These are phyloP conservation scores for Mortierella alpina DNA, from an alignment of 192 early-diverging fungal genomes.

Conservation along the genomic window DNA sequence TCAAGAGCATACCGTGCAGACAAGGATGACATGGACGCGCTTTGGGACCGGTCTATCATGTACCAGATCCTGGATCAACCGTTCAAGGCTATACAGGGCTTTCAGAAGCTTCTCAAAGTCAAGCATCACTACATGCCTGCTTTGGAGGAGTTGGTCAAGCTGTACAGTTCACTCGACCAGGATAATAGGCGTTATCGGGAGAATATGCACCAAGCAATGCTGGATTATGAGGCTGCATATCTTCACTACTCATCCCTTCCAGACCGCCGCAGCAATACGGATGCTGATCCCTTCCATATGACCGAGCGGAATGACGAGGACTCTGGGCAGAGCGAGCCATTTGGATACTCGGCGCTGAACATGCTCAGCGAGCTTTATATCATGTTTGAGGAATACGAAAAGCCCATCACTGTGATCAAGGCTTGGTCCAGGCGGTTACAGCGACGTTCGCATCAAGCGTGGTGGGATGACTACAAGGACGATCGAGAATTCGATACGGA, in stretches of 20 bases:
- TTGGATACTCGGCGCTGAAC: slow-evolving; percentile 88
- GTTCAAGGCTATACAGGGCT: slow-evolving; percentile 58
- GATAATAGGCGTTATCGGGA: slow-evolving; percentile 42
- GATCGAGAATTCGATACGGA: slow-evolving; percentile 71
- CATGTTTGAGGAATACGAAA: slow-evolving; percentile 79
- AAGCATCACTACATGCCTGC: slow-evolving; percentile 46
- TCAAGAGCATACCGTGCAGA: slow-evolving; percentile 73
- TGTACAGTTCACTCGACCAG: slow-evolving; percentile 47
- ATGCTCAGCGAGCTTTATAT: slow-evolving; percentile 90
- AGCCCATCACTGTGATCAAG: slow-evolving; percentile 76
- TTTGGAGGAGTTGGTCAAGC: slow-evolving; percentile 34
- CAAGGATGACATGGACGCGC: slow-evolving; percentile 72
- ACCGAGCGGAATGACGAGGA: slow-evolving; percentile 54
- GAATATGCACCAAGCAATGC: slow-evolving; percentile 70
- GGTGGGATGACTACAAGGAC: slow-evolving; percentile 71
- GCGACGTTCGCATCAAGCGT: slow-evolving; percentile 68
- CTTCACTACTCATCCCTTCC: slow-evolving; percentile 47
- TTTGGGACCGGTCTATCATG: slow-evolving; percentile 76
- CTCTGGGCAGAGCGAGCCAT: slow-evolving; percentile 51
- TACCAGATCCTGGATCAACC: slow-evolving; percentile 64
- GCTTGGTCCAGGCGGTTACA: slow-evolving; percentile 77
- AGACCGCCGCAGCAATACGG: slow-evolving; percentile 37
- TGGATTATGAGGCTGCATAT: slow-evolving; percentile 66
- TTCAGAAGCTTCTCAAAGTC: slow-evolving; percentile 31
- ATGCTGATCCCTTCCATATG: slow-evolving; percentile 48